Evolutionary conservation across 371 early-diverging fungal genomes (phyloP), one percentile per base, ranked within the genome.

Genomic region (Neoconidiobolus thromboides): DNA sequence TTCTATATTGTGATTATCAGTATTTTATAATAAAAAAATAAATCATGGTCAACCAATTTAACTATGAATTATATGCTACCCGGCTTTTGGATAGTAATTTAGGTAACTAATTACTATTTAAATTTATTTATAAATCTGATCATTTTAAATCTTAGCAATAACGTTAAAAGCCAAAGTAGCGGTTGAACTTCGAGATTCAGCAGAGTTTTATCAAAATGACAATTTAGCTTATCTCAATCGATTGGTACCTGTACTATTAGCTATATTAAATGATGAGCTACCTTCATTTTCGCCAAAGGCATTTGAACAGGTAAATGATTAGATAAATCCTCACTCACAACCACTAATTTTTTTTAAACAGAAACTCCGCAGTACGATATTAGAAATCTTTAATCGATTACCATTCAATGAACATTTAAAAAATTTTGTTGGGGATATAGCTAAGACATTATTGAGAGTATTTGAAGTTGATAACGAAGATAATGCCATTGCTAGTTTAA

Each of bases 401-500:
- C 93, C 94, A 6, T 87, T 83, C 65, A 91, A 83, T 53, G 90
- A 89, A 49, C 71, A 83, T 7, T 75, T 89, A 43, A 75, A 76
- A 60, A 69, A 73, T 48, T 81, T 82, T 53, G 81, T 78, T 0
- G 66, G 72, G 15, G 78, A 81, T 10, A 56, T 84, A 55, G 68
- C 78, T 50, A 72, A 70, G 55, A 72, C 84, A 4, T 68, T 94
- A 51, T 79, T 96, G 76, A 67, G 80, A 37, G 74, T 93, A 1
- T 75, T 98, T 41, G 74, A 78, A 62, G 76, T 77, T 9, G 98
- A 98, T 65, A 96, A 96, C 63, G 98, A 98, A 72, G 98, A 96
- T 37, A 96, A 96, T 65, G 97, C 88, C 1, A 85, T 89, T 36
- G 76, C 91, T 1, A 82, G 87, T 63, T 76, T 97, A 26, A 93